Evolutionary conservation across 805 yeast species (phyloP), one percentile per base, ranked within the genome.

Genomic region (Spathaspora boniae): DNA sequence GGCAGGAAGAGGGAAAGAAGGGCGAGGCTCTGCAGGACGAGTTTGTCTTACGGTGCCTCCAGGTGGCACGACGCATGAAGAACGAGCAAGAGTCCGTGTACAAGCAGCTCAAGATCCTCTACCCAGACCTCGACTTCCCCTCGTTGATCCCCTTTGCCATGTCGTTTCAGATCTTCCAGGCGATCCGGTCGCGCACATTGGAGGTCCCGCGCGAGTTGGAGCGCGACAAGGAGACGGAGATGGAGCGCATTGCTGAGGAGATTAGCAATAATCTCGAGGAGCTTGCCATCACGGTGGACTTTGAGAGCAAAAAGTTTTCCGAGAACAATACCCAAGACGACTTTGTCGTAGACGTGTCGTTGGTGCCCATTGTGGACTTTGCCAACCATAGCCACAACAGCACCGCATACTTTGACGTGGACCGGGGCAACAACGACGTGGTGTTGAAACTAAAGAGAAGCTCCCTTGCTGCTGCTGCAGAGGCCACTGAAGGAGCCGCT

Each of bases 311-410:
- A 16, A 27, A 27, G 95, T 23, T 15, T 4, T 20, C 15, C 7
- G 33, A 16, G 4, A 20, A 26, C 17, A 21, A 89, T 63, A 29
- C 28, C 69, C 26, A 70, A 68, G 50, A 70, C 45, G 44, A 58
- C 26, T 54, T 44, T 34, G 38, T 38, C 20, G 46, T 53, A 4
- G 70, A 74, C 33, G 66, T 78, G 0, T 72, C 85, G 0, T 51
- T 82, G 36, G 85, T 82, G 1, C 88, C 91, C 1, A 41, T 79
- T 1, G 46, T 82, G 20, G 91, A 82, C 53, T 82, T 75, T 64
- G 83, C 73, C 5, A 82, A 82, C 51, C 91, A 82, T 50, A 28
- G 33, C 1, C 54, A 51, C 15, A 26, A 46, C 18, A 58, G 62
- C 30, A 80, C 78, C 53, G 74, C 83, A 0, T 68, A 62, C 44